These are phyloP conservation scores for Lignosus rhinocerotis DNA, from an alignment of 1,284 basidiomycete species.

Conservation along the genomic window DNA sequence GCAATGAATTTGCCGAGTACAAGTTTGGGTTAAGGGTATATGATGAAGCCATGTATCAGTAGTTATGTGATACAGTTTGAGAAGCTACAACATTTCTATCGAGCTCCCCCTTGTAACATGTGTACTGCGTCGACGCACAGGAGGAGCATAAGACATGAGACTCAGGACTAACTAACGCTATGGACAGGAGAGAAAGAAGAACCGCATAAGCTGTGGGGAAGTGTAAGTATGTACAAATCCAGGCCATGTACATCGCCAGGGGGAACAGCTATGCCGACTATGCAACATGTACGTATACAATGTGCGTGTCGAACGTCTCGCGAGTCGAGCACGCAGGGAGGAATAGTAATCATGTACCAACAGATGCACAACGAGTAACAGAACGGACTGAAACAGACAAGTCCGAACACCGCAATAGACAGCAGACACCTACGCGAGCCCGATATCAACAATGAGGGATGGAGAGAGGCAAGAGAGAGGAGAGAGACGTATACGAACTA, in stretches of 20 bases:
- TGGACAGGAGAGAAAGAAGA: too few relatives aligned
- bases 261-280: background rate
- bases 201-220: too few relatives aligned
- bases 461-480: background rate
- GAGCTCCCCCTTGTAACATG: too few relatives aligned
- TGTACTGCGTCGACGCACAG: too few relatives aligned
- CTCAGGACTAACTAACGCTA: too few relatives aligned
- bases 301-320: background rate
- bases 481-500: background rate
- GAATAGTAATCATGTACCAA: background rate
- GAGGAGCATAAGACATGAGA: too few relatives aligned
- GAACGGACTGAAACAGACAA: background rate
- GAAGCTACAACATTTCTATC: background rate
- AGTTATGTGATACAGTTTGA: too few relatives aligned
- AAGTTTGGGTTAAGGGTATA: too few relatives aligned
- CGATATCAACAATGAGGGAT: background rate
- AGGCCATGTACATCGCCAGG: too few relatives aligned
- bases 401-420: background rate
- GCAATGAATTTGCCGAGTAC: background rate
- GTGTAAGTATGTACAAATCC: too few relatives aligned
- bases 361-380: background rate
- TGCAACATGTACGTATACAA: background rate
- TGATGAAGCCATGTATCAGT: too few relatives aligned
- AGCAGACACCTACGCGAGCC: background rate
- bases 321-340: background rate